A percentile compares a stretch with the other conserved stretches of the same genome.
phyloP scores from a whole-genome alignment of 2,329 filamentous ascomycete genomes.

The Arachnomyces sp. region DNA sequence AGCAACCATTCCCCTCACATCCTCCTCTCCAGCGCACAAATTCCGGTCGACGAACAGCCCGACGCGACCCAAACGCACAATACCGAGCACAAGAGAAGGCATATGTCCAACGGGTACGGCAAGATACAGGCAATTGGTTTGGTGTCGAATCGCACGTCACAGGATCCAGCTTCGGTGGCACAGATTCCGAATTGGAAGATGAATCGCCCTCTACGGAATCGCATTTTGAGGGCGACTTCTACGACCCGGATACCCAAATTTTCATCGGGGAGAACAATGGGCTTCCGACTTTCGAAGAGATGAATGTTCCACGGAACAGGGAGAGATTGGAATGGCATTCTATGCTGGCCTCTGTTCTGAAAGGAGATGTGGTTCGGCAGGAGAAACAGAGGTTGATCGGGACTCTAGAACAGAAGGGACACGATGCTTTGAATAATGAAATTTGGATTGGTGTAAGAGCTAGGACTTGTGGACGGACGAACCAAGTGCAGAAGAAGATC shows the following conservation, averaged over 20 bases:
- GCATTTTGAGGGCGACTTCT: constrained; percentile 71
- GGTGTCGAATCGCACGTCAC: constrained; percentile 51
- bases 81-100: constrained; percentile 85
- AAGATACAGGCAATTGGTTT: constrained; percentile 71
- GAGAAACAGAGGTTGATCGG: constrained; percentile 94
- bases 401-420: constrained; percentile 63
- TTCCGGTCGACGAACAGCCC: constrained; percentile 45
- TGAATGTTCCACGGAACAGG: constrained; percentile 77
- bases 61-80: constrained; percentile 60
- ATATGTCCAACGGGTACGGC: constrained; percentile 84
- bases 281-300: constrained; percentile 79
- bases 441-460: constrained; percentile 85
- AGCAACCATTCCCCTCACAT: constrained; percentile 35
- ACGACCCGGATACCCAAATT: constrained; percentile 85
- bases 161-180: constrained; percentile 13
- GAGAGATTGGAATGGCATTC: constrained; percentile 96
- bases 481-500: constrained; percentile 76
- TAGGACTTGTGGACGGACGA: constrained; percentile 70
- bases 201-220: constrained; percentile 81
- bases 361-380: constrained; percentile 92
- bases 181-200: constrained; percentile 79
- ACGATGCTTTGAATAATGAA: constrained; percentile 58
- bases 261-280: constrained; percentile 87
- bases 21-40: constrained; percentile 47
- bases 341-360: constrained; percentile 92